Evolutionary conservation across 116 monocot genomes (phyloP), one percentile per base, ranked within the genome.

Genomic region (Thalassia testudinum): DNA sequence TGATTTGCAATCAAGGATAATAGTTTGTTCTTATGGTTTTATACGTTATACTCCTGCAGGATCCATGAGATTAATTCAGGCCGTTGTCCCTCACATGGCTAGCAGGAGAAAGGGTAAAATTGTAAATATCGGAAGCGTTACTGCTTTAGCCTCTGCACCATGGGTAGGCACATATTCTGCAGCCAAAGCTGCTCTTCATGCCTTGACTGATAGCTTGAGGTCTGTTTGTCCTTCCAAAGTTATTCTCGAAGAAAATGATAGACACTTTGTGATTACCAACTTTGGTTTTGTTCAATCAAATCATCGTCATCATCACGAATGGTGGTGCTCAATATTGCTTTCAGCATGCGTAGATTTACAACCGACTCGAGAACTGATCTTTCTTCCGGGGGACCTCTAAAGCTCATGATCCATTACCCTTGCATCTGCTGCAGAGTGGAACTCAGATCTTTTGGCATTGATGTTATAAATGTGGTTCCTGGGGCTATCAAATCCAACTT

Each of bases 121-220:
- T 28, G 80, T 99, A 24, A 99, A 99, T 68, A 72, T 93, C 25
- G 93, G 93, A 53, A 93, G 93, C 70, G 50, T 90, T 34, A 0
- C 80, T 60, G 90, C 75, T 42, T 69, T 99, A 64, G 86, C 82
- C 16, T 67, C 90, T 73, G 90, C 85, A 64, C 97, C 97, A 28
- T 93, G 87, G 87, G 80, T 84, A 13, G 93, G 93, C 64, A 73
- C 52, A 54, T 99, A 89, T 66, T 62, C 80, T 38, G 74, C 97
- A 50, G 75, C 97, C 45, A 82, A 89, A 82, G 79, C 86, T 69
- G 73, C 88, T 61, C 28, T 84, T 67, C 88, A 95, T 66, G 81
- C 85, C 26, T 34, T 85, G 49, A 82, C 73, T 0, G 89, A 97
- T 66, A 79, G 67, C 12, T 71, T 97, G 42, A 97, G 90, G 97